These are phyloP conservation scores for Sordaria brevicollis DNA, from an alignment of 495 filamentous ascomycete genomes.

Conservation along the genomic window DNA sequence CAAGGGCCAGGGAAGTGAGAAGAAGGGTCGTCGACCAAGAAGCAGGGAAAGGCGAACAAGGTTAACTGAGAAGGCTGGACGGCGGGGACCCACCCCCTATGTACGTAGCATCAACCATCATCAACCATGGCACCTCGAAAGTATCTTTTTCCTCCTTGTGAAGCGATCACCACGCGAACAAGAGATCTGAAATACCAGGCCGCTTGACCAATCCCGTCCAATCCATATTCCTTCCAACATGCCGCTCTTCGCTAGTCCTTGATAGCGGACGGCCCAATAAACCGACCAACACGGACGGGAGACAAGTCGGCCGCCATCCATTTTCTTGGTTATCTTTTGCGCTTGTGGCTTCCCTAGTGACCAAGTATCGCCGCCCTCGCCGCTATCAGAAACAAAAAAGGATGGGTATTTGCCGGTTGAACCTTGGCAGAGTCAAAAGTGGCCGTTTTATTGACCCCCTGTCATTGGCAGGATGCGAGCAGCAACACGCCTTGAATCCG, in stretches of 20 bases:
- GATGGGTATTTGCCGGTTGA: background rate
- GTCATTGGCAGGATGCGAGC: background rate
- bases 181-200: background rate
- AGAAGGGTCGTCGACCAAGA: background rate
- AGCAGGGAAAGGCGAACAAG: background rate
- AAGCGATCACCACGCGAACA: background rate
- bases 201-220: background rate
- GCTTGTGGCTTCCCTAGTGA: background rate
- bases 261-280: background rate
- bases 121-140: too few relatives aligned
- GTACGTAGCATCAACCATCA: background rate
- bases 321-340: background rate
- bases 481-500: background rate
- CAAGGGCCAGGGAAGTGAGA: background rate
- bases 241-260: background rate
- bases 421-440: background rate
- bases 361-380: background rate
- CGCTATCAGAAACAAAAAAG: background rate
- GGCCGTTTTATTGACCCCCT: background rate
- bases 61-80: background rate
- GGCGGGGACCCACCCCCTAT: background rate
- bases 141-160: background rate
- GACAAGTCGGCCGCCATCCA: background rate
- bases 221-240: too few relatives aligned
- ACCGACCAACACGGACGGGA: background rate